Conservation (phyloP, 164 flowering plant species). For the Litsea cubeba region DNA sequence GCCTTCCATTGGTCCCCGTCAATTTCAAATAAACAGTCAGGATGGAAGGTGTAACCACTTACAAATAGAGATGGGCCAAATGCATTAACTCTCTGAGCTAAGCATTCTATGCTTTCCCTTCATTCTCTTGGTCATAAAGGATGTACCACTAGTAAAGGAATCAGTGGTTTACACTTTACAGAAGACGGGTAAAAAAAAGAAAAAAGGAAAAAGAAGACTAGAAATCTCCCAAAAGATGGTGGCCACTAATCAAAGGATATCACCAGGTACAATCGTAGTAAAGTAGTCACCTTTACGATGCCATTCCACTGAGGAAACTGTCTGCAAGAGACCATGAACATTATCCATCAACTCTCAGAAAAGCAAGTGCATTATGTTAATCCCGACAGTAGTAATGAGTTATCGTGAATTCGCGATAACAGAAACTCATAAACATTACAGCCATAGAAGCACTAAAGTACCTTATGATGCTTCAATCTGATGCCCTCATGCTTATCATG, state of each 20-base stretch:
- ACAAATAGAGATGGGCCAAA: too few relatives aligned
- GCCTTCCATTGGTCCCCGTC: not conserved
- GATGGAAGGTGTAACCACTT: not conserved
- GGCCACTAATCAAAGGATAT: slow-evolving; percentile 58
- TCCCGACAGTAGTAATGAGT: not conserved
- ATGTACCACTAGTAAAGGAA: too few relatives aligned
- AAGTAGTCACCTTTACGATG: slow-evolving; percentile 97
- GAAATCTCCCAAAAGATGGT: not conserved
- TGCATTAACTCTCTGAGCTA: too few relatives aligned
- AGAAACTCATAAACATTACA: not conserved
- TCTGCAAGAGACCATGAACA: slow-evolving; percentile 36
- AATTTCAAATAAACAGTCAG: not conserved
- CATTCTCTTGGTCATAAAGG: too few relatives aligned
- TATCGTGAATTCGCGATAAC: not conserved
- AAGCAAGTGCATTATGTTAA: not conserved
- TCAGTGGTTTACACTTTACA: too few relatives aligned
- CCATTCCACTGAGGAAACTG: slow-evolving; percentile 86
- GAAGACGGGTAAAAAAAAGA: slow-evolving; percentile 7
- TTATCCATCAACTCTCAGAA: not conserved
- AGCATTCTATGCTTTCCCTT: too few relatives aligned
- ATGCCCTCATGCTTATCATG: slow-evolving; percentile 69
- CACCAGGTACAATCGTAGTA: slow-evolving; percentile 79
- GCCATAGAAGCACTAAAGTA: slow-evolving; percentile 16
- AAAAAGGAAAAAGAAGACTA: not conserved
- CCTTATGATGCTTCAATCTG: slow-evolving; percentile 80